Evolutionary conservation across 192 early-diverging fungal species (phyloP), one percentile per base, ranked within the genome.

Genomic region (Phlyctochytrium planicorne): DNA sequence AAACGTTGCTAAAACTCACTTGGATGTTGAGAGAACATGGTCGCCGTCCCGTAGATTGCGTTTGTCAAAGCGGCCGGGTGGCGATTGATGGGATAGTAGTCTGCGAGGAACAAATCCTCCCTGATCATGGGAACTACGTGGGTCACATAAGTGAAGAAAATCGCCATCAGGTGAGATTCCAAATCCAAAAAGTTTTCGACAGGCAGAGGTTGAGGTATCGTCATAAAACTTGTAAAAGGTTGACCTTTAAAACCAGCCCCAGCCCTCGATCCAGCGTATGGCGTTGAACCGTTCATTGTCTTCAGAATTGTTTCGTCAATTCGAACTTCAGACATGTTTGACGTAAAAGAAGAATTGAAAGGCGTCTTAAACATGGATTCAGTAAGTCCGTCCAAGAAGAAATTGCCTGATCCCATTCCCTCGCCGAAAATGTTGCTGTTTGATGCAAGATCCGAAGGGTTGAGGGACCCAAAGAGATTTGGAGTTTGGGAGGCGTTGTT

Each of bases 131-230:
- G 61, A 6, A 62, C 3, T 20, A 29, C 25, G 61, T 4, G n/a
- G 36, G 34, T 33, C 31, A 62, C 29, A 29, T 35, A 35, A 12
- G 61, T 40, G 25, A 62, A 62, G 61, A 40, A 62, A 17, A 62
- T 29, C 31, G 61, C 61, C 6, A 62, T 62, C 17, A 62, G 32
- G 25, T 62, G 61, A 16, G 61, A 40, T 25, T 17, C 32, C 33
- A 62, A 29, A 47, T 57, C 55, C 55, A 6, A 20, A 20, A 14
- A 47, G 40, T 20, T 47, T 47, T 47, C 20, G 40, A 47, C 40
- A 6, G 40, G 10, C 40, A 47, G 6, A n/a, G n/a, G n/a, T n/a
- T n/a, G n/a, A n/a, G n/a, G n/a, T n/a, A n/a, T n/a, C n/a, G n/a
- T n/a, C n/a, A n/a, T n/a, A n/a, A n/a, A n/a, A n/a, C n/a, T n/a